Conservation (phyloP, 768 basidiomycete genomes). For the Leccinellum luteum region DNA sequence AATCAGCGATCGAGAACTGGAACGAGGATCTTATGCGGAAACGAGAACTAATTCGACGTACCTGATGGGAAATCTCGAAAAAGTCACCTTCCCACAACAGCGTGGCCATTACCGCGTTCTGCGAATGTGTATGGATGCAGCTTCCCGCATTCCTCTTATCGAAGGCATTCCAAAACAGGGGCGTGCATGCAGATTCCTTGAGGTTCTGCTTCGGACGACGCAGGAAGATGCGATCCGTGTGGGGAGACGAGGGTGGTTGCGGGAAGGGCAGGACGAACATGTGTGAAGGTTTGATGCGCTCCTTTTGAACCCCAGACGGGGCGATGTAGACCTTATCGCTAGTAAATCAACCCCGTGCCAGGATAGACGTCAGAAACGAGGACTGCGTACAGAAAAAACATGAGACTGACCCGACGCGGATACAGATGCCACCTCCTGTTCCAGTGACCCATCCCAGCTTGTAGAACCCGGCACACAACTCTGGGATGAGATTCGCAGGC, state of each 20-base stretch:
- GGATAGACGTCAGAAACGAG: not conserved
- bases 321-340: slow-evolving; percentile 83
- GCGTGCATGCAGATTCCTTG: slow-evolving; percentile 87
- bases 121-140: slow-evolving; percentile 90
- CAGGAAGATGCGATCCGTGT: slow-evolving; percentile 73
- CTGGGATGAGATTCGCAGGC: slow-evolving; percentile 91
- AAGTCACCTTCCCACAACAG: slow-evolving; percentile 67
- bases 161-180: slow-evolving; percentile 91
- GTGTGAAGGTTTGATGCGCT: slow-evolving; percentile 76
- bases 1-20: slow-evolving; percentile 1
- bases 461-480: slow-evolving; percentile 83
- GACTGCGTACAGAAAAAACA: not conserved
- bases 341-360: not conserved
- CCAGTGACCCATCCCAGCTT: slow-evolving; percentile 90
- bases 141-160: slow-evolving; percentile 74
- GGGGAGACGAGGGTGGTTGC: slow-evolving; percentile 52
- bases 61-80: slow-evolving; percentile 85
- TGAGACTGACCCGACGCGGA: slow-evolving; percentile 56
- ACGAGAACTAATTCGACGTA: slow-evolving; percentile 15
- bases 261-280: slow-evolving; percentile 88
- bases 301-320: slow-evolving; percentile 89
- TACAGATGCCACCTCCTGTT: slow-evolving; percentile 80
- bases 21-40: not conserved
- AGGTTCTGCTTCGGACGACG: slow-evolving; percentile 67
- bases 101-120: slow-evolving; percentile 88